phyloP scores from a whole-genome alignment of 768 basidiomycete species.

The Kondoa subrosea region DNA sequence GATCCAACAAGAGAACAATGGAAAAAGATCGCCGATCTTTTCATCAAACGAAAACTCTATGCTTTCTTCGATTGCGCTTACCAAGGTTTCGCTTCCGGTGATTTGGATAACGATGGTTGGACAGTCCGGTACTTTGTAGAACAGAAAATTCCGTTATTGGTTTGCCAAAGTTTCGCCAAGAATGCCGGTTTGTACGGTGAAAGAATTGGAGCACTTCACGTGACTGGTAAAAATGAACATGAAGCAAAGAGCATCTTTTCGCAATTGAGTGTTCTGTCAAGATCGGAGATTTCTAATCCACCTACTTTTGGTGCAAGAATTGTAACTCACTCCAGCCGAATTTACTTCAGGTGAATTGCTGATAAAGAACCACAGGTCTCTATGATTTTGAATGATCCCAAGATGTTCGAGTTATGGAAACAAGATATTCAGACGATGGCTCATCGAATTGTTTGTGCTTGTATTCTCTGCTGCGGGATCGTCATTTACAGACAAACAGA shows the following conservation, averaged over 20 bases:
- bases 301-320: slow-evolving; percentile 77
- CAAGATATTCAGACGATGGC: slow-evolving; percentile 47
- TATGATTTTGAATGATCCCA: slow-evolving; percentile 51
- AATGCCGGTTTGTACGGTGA: slow-evolving; percentile 99
- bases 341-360: background rate
- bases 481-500: slow-evolving; percentile 28
- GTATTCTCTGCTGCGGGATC: background rate
- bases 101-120: slow-evolving; percentile 75
- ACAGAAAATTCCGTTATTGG: slow-evolving; percentile 66
- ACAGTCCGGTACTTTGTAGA: slow-evolving; percentile 86
- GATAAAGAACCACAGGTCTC: background rate
- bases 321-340: slow-evolving; percentile 45
- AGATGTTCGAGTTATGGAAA: slow-evolving; percentile 74
- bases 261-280: slow-evolving; percentile 85
- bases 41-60: slow-evolving; percentile 59
- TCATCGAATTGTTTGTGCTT: slow-evolving; percentile 44
- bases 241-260: slow-evolving; percentile 70
- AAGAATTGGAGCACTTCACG: slow-evolving; percentile 89
- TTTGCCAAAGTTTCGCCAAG: slow-evolving; percentile 94
- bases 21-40: slow-evolving; percentile 68
- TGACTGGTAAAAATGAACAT: slow-evolving; percentile 36
- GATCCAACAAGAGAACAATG: slow-evolving; percentile 90
- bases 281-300: slow-evolving; percentile 97
- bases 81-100: slow-evolving; percentile 83
- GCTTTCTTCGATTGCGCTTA: slow-evolving; percentile 93